phyloP scores from a whole-genome alignment of 129 eudicot species.

The Flaveria robusta region DNA sequence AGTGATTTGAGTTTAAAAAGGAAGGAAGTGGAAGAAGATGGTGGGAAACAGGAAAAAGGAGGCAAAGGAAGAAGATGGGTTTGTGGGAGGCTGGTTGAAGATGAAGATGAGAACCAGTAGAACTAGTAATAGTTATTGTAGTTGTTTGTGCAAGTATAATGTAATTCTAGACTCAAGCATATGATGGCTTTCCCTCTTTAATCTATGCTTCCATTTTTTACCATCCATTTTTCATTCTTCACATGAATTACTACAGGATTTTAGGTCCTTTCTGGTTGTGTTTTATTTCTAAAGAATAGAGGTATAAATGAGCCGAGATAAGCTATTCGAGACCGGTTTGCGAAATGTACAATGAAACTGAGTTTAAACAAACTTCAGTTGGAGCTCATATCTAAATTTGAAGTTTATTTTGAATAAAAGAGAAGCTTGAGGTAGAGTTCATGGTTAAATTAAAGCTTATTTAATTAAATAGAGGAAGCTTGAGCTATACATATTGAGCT shows the following conservation, averaged over 20 bases:
- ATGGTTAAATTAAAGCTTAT: too few species aligned
- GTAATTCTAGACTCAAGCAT: slow-evolving; percentile 25
- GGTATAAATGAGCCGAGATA: background rate
- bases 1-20: slow-evolving; percentile 30
- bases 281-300: background rate
- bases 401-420: too few species aligned
- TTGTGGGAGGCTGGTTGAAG: slow-evolving; percentile 81
- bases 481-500: too few species aligned
- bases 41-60: slow-evolving; percentile 32
- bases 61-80: slow-evolving; percentile 74
- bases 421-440: too few species aligned
- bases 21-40: slow-evolving; percentile 34
- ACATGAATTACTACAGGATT: background rate
- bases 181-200: slow-evolving; percentile 19
- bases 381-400: too few species aligned
- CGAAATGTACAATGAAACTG: too few species aligned
- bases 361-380: too few species aligned
- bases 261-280: background rate
- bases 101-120: slow-evolving; percentile 17
- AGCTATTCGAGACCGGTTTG: too few species aligned
- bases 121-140: slow-evolving; percentile 23
- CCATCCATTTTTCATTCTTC: background rate
- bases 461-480: too few species aligned
- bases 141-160: slow-evolving; percentile 29
- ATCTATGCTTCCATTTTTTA: slow-evolving; percentile 17